Base-by-base conservation (phyloP, 2,329 filamentous ascomycete genomes). In the Aspergillus sp. region DNA sequence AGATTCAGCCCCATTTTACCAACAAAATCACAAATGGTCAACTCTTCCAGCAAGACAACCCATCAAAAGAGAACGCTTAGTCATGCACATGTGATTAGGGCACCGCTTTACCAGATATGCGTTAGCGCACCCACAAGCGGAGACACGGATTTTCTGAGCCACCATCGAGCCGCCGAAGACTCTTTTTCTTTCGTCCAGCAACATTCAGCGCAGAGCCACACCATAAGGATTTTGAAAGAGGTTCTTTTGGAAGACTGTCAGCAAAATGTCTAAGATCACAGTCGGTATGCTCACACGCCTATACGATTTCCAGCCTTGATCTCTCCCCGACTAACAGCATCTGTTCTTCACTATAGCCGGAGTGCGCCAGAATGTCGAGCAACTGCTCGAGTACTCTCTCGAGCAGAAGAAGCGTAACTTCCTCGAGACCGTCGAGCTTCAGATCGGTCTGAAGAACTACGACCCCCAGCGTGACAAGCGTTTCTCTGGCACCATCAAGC, bases 391-490 rank as follows among this genome's bases (percentile, higher is more conserved):
- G 79, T 98, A 98, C 90, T 96, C 91, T 80, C 86, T 86, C 77
- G 89, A 96, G 83, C 92, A 91, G 82, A 97, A 97, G 91, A 97
- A 97, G 91, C 87, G 93, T 76, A 97, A 97, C 89, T 97, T 97
- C 86, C 87, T 96, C 81, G 92, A 95, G 87, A 94, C 91, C 79
- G 92, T 97, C 71, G 81, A 83, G 74, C 79, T 91, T 74, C 88
- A 92, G 83, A 95, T 96, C 86, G 92, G 92, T 82, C 89, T 96
- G 81, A 96, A 96, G 91, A 96, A 96, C 90, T 97, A 97, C 86
- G 91, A 99, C 82, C 94, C 95, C 79, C 87, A 98, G 90, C 94
- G 95, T 92, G 95, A 99, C 87, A 99, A 99, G 94, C 94, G 94
- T 97, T 99, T 99, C 94, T 96, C 92, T 62, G 95, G 95, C 83